Conservation (phyloP, 441 rosid genomes). For the Daphne laureola region DNA sequence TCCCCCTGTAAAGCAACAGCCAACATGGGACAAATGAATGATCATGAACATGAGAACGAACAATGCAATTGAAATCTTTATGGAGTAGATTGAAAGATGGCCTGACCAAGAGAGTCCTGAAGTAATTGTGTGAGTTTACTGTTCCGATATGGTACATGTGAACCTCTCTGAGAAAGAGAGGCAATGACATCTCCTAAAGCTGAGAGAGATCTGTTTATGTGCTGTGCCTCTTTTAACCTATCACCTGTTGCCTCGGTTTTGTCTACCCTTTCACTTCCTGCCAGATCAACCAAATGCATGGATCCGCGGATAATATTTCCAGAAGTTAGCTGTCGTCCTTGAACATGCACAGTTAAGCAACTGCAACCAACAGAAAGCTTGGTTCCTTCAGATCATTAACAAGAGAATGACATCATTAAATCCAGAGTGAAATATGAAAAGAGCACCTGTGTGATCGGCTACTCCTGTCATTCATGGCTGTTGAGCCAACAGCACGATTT, state of each 20-base stretch:
- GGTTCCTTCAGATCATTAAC: conserved; percentile 7
- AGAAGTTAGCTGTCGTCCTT: conserved; percentile 60
- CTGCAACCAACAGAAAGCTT: conserved; percentile 25
- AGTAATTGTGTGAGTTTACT: conserved; percentile 73
- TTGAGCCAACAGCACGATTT: conserved; percentile 65
- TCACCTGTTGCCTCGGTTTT: conserved; percentile 68
- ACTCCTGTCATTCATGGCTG: conserved; percentile 79
- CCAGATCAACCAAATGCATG: conserved; percentile 73
- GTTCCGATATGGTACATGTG: conserved; percentile 64
- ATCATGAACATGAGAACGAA: conserved; percentile 1
- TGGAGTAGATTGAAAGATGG: conserved; percentile 2
- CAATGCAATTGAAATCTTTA: neutral
- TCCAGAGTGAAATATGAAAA: neutral
- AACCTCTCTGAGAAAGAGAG: conserved; percentile 51
- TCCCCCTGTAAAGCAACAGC: conserved; percentile 35
- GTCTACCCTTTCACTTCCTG: conserved; percentile 76
- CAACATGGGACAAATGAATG: conserved; percentile 12
- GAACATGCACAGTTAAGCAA: conserved; percentile 70
- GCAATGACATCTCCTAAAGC: conserved; percentile 73
- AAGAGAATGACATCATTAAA: neutral
- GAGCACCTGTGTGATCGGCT: conserved; percentile 75
- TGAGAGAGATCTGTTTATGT: conserved; percentile 62
- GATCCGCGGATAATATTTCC: conserved; percentile 48
- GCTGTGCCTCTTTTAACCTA: conserved; percentile 61
- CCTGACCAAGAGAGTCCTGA: conserved; percentile 69